Percentiles rank a stretch among this genome's conserved stretches.
Conservation (phyloP, 2,329 filamentous ascomycete species). For the Exophiala phaeomuriformis region DNA sequence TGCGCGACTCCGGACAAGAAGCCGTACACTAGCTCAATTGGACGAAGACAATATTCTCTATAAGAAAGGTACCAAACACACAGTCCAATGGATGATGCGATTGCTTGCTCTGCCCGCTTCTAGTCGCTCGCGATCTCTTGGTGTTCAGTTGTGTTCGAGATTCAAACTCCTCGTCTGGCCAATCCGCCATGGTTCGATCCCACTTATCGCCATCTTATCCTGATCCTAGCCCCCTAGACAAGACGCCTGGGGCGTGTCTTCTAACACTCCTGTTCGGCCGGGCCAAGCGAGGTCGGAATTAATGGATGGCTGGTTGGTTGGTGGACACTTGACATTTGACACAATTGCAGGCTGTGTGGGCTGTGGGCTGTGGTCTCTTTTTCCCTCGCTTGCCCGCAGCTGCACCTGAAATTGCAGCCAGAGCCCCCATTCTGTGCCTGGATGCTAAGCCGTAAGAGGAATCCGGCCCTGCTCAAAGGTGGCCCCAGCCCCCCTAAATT, state of each 20-base stretch:
- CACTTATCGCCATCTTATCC: not conserved
- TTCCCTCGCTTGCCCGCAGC: not conserved
- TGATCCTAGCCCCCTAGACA: not conserved
- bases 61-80: too few species aligned
- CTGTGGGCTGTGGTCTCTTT: not conserved
- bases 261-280: not conserved
- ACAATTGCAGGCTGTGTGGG: not conserved
- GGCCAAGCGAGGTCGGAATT: not conserved
- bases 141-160: too few species aligned
- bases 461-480: not conserved
- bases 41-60: too few species aligned
- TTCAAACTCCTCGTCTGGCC: not conserved
- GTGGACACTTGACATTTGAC: not conserved
- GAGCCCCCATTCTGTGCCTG: not conserved
- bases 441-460: not conserved
- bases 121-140: not conserved
- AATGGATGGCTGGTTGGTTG: not conserved
- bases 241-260: not conserved
- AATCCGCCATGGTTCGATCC: not conserved
- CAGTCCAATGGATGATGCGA: not conserved
- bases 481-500: not conserved
- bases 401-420: not conserved
- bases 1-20: constrained; percentile 1
- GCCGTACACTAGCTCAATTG: not conserved
- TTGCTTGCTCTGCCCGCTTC: not conserved